Evolutionary conservation across 345 rosid genomes (phyloP), one percentile per base, ranked within the genome.

Genomic region (Pugionium cornutum): DNA sequence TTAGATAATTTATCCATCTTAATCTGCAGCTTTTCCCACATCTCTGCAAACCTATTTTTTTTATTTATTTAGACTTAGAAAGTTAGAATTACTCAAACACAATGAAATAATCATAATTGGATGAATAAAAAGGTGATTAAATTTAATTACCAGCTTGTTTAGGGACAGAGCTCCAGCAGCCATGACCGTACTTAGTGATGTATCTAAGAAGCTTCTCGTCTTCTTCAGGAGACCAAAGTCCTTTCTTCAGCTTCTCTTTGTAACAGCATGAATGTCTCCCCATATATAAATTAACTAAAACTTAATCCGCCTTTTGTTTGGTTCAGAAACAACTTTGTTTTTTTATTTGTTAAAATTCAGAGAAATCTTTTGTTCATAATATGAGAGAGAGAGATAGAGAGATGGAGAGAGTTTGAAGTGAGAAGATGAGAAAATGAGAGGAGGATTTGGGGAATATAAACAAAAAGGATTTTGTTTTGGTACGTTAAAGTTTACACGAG

Each of bases 91-190:
- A 6, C 30, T 31, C 2, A 53, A 30, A 9, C 26, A 33, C 4
- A 32, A 57, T 0, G 2, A 26, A 47, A 41, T 0, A 0, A 7
- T 18, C 31, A 45, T 43, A 58, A 29, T 27, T 29, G 7, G 27
- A 64, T 58, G 41, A 28, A 53, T 0, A 11, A 40, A 10, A 46
- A 8, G 2, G 36, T 1, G 18, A 18, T 18, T 7, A 31, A 48
- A 47, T 1, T 31, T 5, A 46, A 11, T 11, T 64, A 72, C 98
- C 98, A 64, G 98, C 96, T 81, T 79, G 94, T 66, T 92, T 92
- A 34, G 98, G 98, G 71, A 92, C 98, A 80, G 98, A 89, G 69
- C 98, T 92, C 98, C 98, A 92, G 60, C 97, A 92, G 1, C 98
- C 97, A 77, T 89, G 97, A 47, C 98, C 98, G 46, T 77, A 79